These are phyloP conservation scores for Carex kokanica DNA, from an alignment of 176 grass and related monocot species.

Conservation along the genomic window DNA sequence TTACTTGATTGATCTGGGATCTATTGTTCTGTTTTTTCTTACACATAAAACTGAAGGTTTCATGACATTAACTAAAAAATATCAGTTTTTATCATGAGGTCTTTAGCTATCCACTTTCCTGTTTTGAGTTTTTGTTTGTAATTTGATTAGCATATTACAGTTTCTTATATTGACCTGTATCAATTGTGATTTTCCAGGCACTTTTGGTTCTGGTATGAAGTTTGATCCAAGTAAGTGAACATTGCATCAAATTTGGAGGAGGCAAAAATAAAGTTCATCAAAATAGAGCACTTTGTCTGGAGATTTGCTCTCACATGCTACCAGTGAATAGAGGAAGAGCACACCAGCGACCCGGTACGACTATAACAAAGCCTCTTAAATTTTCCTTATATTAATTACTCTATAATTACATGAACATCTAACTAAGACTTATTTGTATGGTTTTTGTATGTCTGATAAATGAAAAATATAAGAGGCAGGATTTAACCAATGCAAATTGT, in stretches of 20 bases:
- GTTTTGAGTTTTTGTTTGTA: neutral
- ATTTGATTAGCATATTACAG: neutral
- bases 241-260: neutral
- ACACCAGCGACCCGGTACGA: conserved; percentile 57
- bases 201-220: neutral
- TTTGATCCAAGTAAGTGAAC: neutral
- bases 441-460: neutral
- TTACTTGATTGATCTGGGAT: neutral
- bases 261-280: neutral
- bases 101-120: neutral
- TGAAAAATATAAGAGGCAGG: neutral
- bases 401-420: conserved; percentile 21
- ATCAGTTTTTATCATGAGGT: neutral
- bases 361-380: conserved; percentile 32
- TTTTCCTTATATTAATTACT: conserved; percentile 39
- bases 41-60: neutral
- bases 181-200: conserved; percentile 18
- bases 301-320: conserved; percentile 68
- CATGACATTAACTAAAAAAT: neutral
- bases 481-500: neutral
- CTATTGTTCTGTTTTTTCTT: neutral
- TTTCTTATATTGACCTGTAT: neutral
- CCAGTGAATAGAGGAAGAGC: conserved; percentile 62
- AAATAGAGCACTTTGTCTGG: conserved; percentile 1
- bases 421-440: conserved; percentile 8